Evolutionary conservation across 2,329 filamentous ascomycete genomes (phyloP), one percentile per base, ranked within the genome.

Genomic region (Uncinocarpus reesii): DNA sequence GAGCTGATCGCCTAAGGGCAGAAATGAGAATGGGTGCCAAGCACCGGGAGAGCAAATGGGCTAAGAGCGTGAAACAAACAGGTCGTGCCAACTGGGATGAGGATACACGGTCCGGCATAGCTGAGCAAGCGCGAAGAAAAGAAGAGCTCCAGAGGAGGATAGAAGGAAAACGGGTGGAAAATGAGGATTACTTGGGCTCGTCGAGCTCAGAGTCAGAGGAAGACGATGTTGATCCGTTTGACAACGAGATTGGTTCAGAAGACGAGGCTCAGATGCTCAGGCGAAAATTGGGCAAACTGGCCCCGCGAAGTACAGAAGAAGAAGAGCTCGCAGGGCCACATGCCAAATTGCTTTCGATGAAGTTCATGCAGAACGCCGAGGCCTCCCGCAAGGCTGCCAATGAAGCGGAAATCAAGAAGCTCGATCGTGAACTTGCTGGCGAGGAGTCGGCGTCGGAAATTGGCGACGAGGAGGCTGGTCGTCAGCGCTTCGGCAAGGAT

Each of bases 331-430:
- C 64, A 31, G 62, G 62, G 15, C 77, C 77, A 0, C 73, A 77
- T 56, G 81, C 82, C 11, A 83, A 79, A 57, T 70, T 98, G 5
- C 80, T 86, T 65, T 77, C 78, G 44, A 87, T 98, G 83, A 86
- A 86, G 52, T 98, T 98, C 63, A 96, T 98, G 92, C 80, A 83
- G 58, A 87, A 83, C 56, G 86, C 88, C 1, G 89, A 95, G 60
- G 84, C 83, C 23, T 75, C 80, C 31, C 80, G 80, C 58, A 88
- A 83, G 64, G 79, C 83, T 53, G 77, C 80, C 49, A 95, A 96
- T 56, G 86, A 95, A 57, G 83, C 85, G 48, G 78, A 86, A 49
- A 70, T 86, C 10, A 75, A 71, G 62, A 74, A 80, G 56, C 78
- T 95, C 42, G 76, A 81, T 42, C 78, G 79, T 48, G 84, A 90